Percentiles rank a stretch among this genome's conserved stretches.
These are phyloP conservation scores for Scedosporium dehoogii DNA, from an alignment of 2,329 filamentous ascomycete species.

Conservation along the genomic window DNA sequence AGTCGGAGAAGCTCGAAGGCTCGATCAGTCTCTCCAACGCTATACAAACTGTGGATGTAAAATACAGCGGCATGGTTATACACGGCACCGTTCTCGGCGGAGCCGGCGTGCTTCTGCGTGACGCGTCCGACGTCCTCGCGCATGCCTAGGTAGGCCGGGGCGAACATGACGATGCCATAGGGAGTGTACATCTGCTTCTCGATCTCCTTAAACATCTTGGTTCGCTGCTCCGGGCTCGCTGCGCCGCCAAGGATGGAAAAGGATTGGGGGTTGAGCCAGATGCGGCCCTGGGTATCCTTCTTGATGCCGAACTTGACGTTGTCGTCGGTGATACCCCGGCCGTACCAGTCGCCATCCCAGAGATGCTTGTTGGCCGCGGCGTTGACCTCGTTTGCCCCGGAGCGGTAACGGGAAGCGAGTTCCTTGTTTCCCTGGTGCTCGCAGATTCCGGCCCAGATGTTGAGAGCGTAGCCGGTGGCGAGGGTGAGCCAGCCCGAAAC, in stretches of 20 bases:
- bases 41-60: conserved; percentile 44
- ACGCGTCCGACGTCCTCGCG: conserved; percentile 49
- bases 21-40: conserved; percentile 34
- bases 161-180: conserved; percentile 46
- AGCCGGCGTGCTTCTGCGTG: conserved; percentile 47
- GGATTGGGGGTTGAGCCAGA: conserved; percentile 49
- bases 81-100: conserved; percentile 47
- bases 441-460: conserved; percentile 43
- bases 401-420: conserved; percentile 32
- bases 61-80: conserved; percentile 49
- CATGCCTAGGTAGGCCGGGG: conserved; percentile 42
- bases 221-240: conserved; percentile 29
- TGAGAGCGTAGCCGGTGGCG: conserved; percentile 41
- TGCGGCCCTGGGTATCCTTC: conserved; percentile 40
- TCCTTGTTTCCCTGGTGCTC: conserved; percentile 29
- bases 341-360: conserved; percentile 48
- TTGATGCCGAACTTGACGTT: conserved; percentile 40
- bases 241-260: conserved; percentile 46
- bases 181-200: conserved; percentile 42
- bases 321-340: conserved; percentile 48
- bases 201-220: conserved; percentile 35
- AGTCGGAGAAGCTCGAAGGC: conserved; percentile 40
- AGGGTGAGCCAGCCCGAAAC: conserved; percentile 50
- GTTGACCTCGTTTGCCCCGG: conserved; percentile 35
- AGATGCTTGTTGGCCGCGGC: conserved; percentile 38